Evolutionary conservation across 1,284 basidiomycete genomes (phyloP), one percentile per base, ranked within the genome.

Genomic region (Naganishia albida): DNA sequence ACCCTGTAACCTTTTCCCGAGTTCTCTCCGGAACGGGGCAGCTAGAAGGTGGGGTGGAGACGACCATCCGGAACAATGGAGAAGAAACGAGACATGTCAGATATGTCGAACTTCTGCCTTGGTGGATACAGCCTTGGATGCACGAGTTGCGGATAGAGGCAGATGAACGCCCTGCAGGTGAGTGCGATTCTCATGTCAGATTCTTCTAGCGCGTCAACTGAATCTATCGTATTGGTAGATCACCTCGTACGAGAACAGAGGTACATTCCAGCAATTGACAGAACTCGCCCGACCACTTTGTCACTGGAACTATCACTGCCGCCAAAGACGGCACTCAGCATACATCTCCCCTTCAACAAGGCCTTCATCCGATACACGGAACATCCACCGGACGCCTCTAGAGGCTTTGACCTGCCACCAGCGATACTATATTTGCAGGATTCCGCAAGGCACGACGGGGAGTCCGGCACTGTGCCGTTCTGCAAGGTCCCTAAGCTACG

Each of bases 61-160:
- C 95, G 7, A 82, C 83, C 25, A 78, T 98, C 55, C 82, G 76
- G 16, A 97, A 97, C 75, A 83, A 86, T 60, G 80, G 81, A 20
- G 72, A 83, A 7, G 70, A 75, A 0, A 74, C 83, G 1, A 77
- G 88, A 38, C 79, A 83, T 34, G 83, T 88, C 0, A 78, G 88
- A 8, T 97, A 95, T 79, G 84, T 92, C 60, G 96, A 99, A 77
- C 88, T 89, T 1, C 87, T 96, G 83, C 95, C 95, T 2, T 96
- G 93, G 87, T 88, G 93, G 73, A 83, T 98, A 55, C 88, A 90
- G 68, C 88, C 91, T 53, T 93, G 89, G 80, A 81, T 96, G 67
- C 90, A 93, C 78, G 93, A 93, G 6, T 80, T 97, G 55, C 75
- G 77, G 23, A 77, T 85, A 2, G 72, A 78, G 25, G 67, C 78